Percentiles rank a stretch among this genome's conserved stretches.
These are phyloP conservation scores for Melampsora abietis-canadensis DNA, from an alignment of 1,284 basidiomycete genomes.

Conservation along the genomic window DNA sequence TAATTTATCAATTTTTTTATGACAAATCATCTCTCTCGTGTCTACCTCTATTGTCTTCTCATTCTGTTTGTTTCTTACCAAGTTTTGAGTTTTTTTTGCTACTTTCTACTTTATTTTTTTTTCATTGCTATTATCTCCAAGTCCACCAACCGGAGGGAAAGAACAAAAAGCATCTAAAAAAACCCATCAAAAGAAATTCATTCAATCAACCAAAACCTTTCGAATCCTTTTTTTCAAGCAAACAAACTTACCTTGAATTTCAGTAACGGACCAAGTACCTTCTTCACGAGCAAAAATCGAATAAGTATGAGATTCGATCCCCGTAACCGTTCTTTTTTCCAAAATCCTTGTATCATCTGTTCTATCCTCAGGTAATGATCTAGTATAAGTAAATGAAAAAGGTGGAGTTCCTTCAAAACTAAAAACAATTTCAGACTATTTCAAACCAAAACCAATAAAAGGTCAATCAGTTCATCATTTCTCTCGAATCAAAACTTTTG, in stretches of 20 bases:
- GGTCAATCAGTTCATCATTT: neutral
- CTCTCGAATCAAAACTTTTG: neutral
- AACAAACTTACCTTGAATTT: conserved; percentile 32
- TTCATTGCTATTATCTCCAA: neutral
- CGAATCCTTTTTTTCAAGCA: neutral
- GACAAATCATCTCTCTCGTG: no score
- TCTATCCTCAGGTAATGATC: conserved; percentile 52
- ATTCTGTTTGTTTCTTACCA: neutral
- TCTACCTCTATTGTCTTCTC: neutral
- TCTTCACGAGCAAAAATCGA: conserved; percentile 37
- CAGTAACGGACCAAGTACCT: conserved; percentile 40
- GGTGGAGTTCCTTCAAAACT: conserved; percentile 83
- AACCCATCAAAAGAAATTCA: neutral
- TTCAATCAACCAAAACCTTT: no score
- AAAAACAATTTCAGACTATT: conserved; percentile 88
- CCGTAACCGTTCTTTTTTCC: conserved; percentile 35
- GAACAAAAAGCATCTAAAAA: conserved; percentile 28
- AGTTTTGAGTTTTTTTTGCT: neutral
- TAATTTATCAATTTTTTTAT: no score
- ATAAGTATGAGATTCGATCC: conserved; percentile 34
- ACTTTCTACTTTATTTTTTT: neutral
- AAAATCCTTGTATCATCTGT: conserved; percentile 25
- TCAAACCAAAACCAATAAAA: conserved; percentile 3
- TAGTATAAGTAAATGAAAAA: conserved; percentile 70
- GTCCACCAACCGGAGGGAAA: conserved; percentile 17